Evolutionary conservation across 371 early-diverging fungal species (phyloP), one percentile per base, ranked within the genome.

Genomic region (Circinella umbellata): DNA sequence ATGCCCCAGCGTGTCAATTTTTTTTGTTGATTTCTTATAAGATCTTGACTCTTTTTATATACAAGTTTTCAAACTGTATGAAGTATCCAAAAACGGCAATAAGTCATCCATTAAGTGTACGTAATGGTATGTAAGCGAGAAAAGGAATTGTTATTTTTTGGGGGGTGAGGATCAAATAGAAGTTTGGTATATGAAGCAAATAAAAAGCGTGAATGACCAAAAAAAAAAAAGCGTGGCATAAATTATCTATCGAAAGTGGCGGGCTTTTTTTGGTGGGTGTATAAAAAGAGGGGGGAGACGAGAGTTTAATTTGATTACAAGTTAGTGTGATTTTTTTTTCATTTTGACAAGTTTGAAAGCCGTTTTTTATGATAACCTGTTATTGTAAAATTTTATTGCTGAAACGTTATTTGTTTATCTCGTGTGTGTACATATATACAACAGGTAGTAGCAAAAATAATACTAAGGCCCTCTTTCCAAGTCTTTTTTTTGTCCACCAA

Each of bases 361-460:
- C 57, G 57, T 57, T 34, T 57, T 17, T 57, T 34, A 57, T 57
- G 8, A 51, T n/a, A 57, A 57, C 57, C 57, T 57, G 57, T 57
- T 15, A 7, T 51, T 51, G 51, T 14, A 5, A 5, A 51, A n/a
- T 51, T n/a, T 20, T 57, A 57, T 27, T 7, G 57, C 18, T 42
- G 3, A 42, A 42, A 27, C 27, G 7, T 15, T 57, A 57, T 57
- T 57, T 34, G 57, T 57, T n/a, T 27, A 57, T n/a, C 35, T 34
- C 57, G 51, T 51, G 51, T 42, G 11, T 42, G 11, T 11, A 42
- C 11, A 11, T 42, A 42, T 42, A 42, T 57, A 42, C 11, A 42
- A 9, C 42, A 42, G 11, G 11, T 9, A 42, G 11, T 9, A 42
- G 11, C 6, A 42, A 42, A 42, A 42, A 6, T 42, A 42, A 42